A percentile compares a stretch with the other conserved stretches of the same genome.
Conservation (phyloP, 768 basidiomycete genomes). For the Hygrophorus pudorinus region DNA sequence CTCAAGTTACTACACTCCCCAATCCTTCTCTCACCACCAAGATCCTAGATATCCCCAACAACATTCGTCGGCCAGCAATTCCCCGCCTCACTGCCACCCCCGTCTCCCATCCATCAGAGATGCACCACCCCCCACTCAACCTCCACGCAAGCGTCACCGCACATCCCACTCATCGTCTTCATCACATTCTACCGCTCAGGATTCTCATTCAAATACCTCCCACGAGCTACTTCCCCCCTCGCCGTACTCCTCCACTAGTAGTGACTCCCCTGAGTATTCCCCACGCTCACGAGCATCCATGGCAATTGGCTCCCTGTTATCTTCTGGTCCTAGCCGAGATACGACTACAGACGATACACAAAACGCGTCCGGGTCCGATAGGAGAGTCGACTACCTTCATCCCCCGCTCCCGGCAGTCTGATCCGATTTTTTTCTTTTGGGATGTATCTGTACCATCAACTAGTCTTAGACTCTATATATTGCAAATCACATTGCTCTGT, state of each 20-base stretch:
- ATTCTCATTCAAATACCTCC: conserved; percentile 26
- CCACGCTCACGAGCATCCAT: conserved; percentile 66
- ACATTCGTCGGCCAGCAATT: conserved; percentile 27
- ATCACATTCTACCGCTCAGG: conserved; percentile 26
- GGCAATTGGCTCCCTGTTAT: conserved; percentile 70
- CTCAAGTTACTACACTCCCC: conserved; percentile 30
- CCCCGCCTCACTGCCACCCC: conserved; percentile 20
- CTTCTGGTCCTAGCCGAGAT: conserved; percentile 32
- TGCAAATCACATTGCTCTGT: too few species aligned
- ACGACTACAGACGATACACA: conserved; percentile 21
- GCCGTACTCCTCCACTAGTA: conserved; percentile 63
- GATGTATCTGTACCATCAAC: not conserved
- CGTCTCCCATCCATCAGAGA: conserved; percentile 25
- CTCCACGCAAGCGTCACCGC: conserved; percentile 55
- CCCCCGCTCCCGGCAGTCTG: not conserved
- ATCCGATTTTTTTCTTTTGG: not conserved
- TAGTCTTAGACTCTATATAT: not conserved
- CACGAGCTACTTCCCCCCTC: conserved; percentile 55
- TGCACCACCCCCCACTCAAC: conserved; percentile 24
- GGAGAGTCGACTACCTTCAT: not conserved
- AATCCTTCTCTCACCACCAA: conserved; percentile 21
- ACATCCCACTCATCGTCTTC: conserved; percentile 48
- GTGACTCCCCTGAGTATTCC: conserved; percentile 59
- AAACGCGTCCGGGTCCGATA: conserved; percentile 13
- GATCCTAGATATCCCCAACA: conserved; percentile 27